These are phyloP conservation scores for Mortierella polycephala DNA, from an alignment of 371 early-diverging fungal genomes.

Conservation along the genomic window DNA sequence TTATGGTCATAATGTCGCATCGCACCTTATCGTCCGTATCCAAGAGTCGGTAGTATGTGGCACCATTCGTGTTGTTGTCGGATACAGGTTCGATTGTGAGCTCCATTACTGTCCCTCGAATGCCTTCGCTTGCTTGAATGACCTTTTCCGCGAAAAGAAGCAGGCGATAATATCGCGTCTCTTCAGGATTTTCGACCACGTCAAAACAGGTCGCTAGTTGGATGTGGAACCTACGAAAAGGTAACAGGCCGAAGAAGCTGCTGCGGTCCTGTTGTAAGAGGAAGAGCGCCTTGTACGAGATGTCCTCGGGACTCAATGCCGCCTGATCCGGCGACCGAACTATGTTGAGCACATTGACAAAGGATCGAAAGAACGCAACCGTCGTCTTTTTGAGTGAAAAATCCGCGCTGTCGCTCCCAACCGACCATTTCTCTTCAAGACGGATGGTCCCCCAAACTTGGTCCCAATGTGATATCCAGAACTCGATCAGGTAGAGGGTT, in stretches of 20 bases:
- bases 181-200: conserved; percentile 19
- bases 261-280: conserved; percentile 33
- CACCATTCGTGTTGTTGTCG: conserved; percentile 8
- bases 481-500: conserved; percentile 29
- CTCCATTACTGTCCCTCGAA: conserved; percentile 45
- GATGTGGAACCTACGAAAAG: conserved; percentile 44
- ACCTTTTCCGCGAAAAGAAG: conserved; percentile 41
- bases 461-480: conserved; percentile 53
- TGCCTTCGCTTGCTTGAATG: conserved; percentile 40
- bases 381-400: conserved; percentile 31
- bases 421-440: conserved; percentile 45
- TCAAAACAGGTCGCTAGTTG: conserved; percentile 31
- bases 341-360: conserved; percentile 29
- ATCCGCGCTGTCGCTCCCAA: conserved; percentile 6
- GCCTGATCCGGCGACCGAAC: conserved; percentile 3
- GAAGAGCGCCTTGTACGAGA: conserved; percentile 22
- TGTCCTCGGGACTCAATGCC: conserved; percentile 9
- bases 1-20: not conserved
- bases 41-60: conserved; percentile 22
- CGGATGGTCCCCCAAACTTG: conserved; percentile 54
- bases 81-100: conserved; percentile 17
- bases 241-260: conserved; percentile 33
- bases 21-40: conserved; percentile 52
- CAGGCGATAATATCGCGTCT: conserved; percentile 26
- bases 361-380: conserved; percentile 32